These are phyloP conservation scores for Candida maesae DNA, from an alignment of 805 yeast species.

Conservation along the genomic window DNA sequence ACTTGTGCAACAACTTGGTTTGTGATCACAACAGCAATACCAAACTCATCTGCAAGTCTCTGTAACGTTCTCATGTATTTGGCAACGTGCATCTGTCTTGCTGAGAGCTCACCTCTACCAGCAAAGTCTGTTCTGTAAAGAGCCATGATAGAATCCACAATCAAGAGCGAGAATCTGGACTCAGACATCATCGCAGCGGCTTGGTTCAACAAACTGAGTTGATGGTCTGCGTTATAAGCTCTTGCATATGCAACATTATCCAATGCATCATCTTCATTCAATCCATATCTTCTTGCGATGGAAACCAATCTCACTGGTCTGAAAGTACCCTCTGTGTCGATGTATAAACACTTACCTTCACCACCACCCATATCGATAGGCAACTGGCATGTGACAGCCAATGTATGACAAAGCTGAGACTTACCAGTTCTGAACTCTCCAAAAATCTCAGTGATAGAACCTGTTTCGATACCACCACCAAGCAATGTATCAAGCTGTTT, in stretches of 20 bases:
- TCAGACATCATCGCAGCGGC: slow-evolving; percentile 97
- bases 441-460: slow-evolving; percentile 92
- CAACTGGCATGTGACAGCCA: slow-evolving; percentile 94
- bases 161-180: slow-evolving; percentile 80
- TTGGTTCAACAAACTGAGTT: slow-evolving; percentile 74
- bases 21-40: slow-evolving; percentile 92
- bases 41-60: slow-evolving; percentile 94
- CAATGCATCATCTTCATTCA: slow-evolving; percentile 89
- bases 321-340: slow-evolving; percentile 97
- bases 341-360: slow-evolving; percentile 93
- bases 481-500: slow-evolving; percentile 86
- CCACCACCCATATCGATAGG: slow-evolving; percentile 98
- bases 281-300: slow-evolving; percentile 86
- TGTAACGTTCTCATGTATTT: slow-evolving; percentile 88
- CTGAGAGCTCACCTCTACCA: slow-evolving; percentile 94
- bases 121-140: slow-evolving; percentile 90
- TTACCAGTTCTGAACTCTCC: slow-evolving; percentile 98
- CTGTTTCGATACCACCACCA: slow-evolving; percentile 98
- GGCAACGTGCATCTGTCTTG: slow-evolving; percentile 92
- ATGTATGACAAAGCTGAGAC: slow-evolving; percentile 93
- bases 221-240: slow-evolving; percentile 97
- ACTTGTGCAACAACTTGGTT: slow-evolving; percentile 98
- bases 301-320: slow-evolving; percentile 87
- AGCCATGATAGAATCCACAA: slow-evolving; percentile 98
- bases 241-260: slow-evolving; percentile 97